A percentile compares a stretch with the other conserved stretches of the same genome.
Evolutionary conservation across 1,139 yeast genomes (phyloP).

Genomic region (Kurtzmaniella natalensis): DNA sequence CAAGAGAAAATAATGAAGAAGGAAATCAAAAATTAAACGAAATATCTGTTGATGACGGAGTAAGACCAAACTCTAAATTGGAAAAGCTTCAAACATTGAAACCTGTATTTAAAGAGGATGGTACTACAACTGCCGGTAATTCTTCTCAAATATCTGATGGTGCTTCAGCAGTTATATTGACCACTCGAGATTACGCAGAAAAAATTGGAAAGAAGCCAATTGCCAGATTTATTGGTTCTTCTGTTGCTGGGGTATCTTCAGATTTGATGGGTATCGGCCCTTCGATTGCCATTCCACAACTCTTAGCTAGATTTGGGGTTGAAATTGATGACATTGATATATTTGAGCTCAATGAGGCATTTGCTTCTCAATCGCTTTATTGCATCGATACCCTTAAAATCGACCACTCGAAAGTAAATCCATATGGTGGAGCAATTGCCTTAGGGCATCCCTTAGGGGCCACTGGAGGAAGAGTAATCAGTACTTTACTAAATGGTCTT

Average conservation of each 20-base stretch:
- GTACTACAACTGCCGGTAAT: constrained; percentile 91
- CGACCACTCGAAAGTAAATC: constrained; percentile 72
- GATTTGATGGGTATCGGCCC: constrained; percentile 98
- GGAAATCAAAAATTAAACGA: constrained; percentile 38
- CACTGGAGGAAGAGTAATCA: constrained; percentile 93
- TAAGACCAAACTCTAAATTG: constrained; percentile 89
- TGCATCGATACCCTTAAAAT: constrained; percentile 64
- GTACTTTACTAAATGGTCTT: constrained; percentile 81
- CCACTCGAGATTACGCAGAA: constrained; percentile 86
- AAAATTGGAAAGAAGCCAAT: constrained; percentile 59
- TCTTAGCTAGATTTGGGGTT: constrained; percentile 62
- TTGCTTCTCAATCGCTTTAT: constrained; percentile 89
- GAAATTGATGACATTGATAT: constrained; percentile 62
- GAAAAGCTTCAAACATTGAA: constrained; percentile 65
- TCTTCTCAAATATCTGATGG: constrained; percentile 96
- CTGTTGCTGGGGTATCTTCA: constrained; percentile 89
- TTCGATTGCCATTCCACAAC: constrained; percentile 85
- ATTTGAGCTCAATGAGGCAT: constrained; percentile 92
- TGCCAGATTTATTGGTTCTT: constrained; percentile 74
- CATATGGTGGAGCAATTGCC: constrained; percentile 95
- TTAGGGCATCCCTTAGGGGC: constrained; percentile 95
- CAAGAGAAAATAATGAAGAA: constrained; percentile 49
- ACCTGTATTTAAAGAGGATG: constrained; percentile 83
- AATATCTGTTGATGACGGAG: constrained; percentile 65
- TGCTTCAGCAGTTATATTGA: constrained; percentile 83